Percentiles rank a stretch among this genome's conserved stretches.
These are phyloP conservation scores for Salix dunnii DNA, from an alignment of 345 rosid genomes.

Conservation along the genomic window DNA sequence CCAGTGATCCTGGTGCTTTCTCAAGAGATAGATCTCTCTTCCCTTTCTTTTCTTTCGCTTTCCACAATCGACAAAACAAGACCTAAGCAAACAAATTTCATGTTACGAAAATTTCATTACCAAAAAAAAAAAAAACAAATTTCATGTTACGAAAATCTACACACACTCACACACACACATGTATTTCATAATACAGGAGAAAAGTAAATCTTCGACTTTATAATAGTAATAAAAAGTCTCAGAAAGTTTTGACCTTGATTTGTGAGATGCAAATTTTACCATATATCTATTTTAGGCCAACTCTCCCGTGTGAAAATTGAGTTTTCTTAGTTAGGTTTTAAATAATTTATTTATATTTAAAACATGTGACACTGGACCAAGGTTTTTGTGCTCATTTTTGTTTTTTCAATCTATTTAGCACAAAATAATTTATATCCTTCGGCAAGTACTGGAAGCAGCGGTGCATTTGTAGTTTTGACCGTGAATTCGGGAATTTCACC, in stretches of 20 bases:
- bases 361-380: not conserved
- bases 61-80: not conserved
- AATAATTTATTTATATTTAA: too few relatives aligned
- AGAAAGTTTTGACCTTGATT: too few relatives aligned
- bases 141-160: too few relatives aligned
- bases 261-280: too few relatives aligned
- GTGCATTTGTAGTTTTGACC: not conserved
- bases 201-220: too few relatives aligned
- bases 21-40: slow-evolving; percentile 4
- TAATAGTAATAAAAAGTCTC: too few relatives aligned
- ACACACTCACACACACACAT: too few relatives aligned
- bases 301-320: too few relatives aligned
- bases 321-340: too few relatives aligned
- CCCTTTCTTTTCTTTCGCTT: not conserved
- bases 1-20: slow-evolving; percentile 21
- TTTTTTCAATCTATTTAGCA: not conserved
- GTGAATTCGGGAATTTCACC: not conserved
- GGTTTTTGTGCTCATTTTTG: not conserved
- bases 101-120: not conserved
- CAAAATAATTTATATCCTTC: not conserved
- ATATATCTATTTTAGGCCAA: too few relatives aligned
- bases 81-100: not conserved
- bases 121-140: too few relatives aligned
- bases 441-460: not conserved
- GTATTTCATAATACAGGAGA: too few relatives aligned